Evolutionary conservation across 2,329 filamentous ascomycete genomes (phyloP), one percentile per base, ranked within the genome.

Genomic region (Domatiomyces globalis): DNA sequence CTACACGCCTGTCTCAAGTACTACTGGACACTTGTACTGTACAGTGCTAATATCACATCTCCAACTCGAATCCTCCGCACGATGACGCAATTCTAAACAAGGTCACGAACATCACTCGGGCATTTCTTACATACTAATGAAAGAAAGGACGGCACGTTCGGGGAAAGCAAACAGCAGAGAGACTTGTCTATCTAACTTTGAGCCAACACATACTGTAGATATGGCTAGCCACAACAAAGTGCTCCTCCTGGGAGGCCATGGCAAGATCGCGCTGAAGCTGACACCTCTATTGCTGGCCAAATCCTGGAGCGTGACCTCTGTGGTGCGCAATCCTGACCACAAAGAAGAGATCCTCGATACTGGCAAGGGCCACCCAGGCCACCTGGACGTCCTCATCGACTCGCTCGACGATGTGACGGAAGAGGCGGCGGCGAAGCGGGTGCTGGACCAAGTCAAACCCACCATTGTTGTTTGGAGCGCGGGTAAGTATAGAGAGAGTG

Each of bases 171-270:
- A 9, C 9, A 33, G 29, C 29, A 33, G 29, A 33, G 10, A 9
- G 29, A 33, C 8, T 33, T 33, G 7, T 9, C 29, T 7, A 33
- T 12, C 29, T 25, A 25, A 4, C 6, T 4, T 25, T 25, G 22
- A 25, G 10, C 29, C 10, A 12, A 33, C 8, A 12, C 29, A 33
- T 5, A n/a, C n/a, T n/a, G n/a, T n/a, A 15, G 15, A 15, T 15
- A 39, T 39, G 33, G 33, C 33, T 15, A 15, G 33, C 45, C 57
- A 71, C 66, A 73, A 71, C 66, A 73, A 78, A 63, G 79, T 89
- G 53, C 80, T 89, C 54, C 69, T 92, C 58, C 78, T 92, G 56
- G 86, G 86, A 62, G 87, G 86, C 61, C 85, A 89, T 70, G 87
- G 87, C 69, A 87, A 88, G 65, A 69, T 92, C 54, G 78, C 85